phyloP scores from a whole-genome alignment of 306 rosid genomes.

The Prunus campanulata region DNA sequence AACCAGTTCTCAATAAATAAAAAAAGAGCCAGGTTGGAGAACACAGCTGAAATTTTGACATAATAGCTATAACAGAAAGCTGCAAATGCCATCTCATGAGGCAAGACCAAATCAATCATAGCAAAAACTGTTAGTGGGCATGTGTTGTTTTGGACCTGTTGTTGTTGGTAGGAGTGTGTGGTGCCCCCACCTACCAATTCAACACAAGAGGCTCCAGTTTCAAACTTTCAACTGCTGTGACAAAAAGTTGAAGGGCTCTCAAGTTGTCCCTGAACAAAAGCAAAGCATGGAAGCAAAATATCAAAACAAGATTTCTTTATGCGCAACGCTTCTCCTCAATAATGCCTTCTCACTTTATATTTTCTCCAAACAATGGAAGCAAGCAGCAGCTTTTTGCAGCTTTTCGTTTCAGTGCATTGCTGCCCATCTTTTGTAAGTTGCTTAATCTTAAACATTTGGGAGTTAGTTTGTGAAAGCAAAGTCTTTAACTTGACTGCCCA shows the following conservation, averaged over 20 bases:
- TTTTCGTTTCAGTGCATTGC: neutral
- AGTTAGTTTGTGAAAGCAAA: neutral
- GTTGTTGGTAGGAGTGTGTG: neutral
- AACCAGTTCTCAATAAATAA: no score
- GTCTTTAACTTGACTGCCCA: neutral
- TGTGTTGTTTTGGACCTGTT: neutral
- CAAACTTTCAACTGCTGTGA: neutral
- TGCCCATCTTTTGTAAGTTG: neutral
- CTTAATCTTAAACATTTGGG: neutral
- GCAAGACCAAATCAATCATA: constrained; percentile 14
- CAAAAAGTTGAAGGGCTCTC: constrained; percentile 21
- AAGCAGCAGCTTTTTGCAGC: neutral
- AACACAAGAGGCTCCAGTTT: constrained; percentile 1
- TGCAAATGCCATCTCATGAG: constrained; percentile 10
- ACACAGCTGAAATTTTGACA: no score
- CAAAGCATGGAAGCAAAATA: constrained; percentile 12
- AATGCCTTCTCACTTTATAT: neutral
- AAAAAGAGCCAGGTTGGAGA: no score
- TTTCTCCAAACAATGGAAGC: neutral
- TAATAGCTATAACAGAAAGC: neutral
- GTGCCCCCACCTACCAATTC: neutral
- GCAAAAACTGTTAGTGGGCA: constrained; percentile 15
- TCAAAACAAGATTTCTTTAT: constrained; percentile 2
- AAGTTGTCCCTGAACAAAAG: constrained; percentile 31
- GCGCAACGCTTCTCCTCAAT: neutral